Percentiles rank a stretch among this genome's conserved stretches.
Conservation (phyloP, 805 yeast genomes). For the Candida ficus region DNA sequence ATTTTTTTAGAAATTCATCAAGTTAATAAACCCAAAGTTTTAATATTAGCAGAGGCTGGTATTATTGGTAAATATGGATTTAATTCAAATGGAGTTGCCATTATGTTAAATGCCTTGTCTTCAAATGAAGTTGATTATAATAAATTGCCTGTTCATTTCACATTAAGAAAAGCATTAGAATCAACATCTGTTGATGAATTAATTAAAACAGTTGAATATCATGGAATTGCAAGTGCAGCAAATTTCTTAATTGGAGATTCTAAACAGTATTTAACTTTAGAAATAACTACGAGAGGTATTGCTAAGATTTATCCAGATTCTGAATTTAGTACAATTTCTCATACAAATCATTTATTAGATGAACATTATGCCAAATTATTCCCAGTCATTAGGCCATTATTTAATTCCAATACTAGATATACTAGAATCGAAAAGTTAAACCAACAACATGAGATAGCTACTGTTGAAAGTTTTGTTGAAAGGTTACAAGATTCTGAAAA, state of each 20-base stretch:
- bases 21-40: conserved; percentile 19
- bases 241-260: conserved; percentile 23
- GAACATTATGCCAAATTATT: conserved; percentile 6
- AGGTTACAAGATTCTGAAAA: conserved; percentile 19
- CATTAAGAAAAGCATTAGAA: conserved; percentile 30
- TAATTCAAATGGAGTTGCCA: conserved; percentile 17
- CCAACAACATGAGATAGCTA: conserved; percentile 14
- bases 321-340: conserved; percentile 16
- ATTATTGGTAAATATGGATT: conserved; percentile 24
- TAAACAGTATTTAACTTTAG: conserved; percentile 16
- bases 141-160: conserved; percentile 33
- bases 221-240: conserved; percentile 24
- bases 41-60: conserved; percentile 25
- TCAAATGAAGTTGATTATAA: conserved; percentile 25
- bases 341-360: conserved; percentile 24
- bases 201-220: conserved; percentile 7
- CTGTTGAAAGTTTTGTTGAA: conserved; percentile 14
- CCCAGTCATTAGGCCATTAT: conserved; percentile 10
- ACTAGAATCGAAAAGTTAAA: neutral
- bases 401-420: conserved; percentile 10
- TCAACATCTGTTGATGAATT: conserved; percentile 17
- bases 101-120: conserved; percentile 21
- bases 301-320: conserved; percentile 12
- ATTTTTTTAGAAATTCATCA: conserved; percentile 25
- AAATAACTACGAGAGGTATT: conserved; percentile 20